Base-by-base conservation (phyloP, 1,284 basidiomycete species). In the Afroboletus lepidellus region DNA sequence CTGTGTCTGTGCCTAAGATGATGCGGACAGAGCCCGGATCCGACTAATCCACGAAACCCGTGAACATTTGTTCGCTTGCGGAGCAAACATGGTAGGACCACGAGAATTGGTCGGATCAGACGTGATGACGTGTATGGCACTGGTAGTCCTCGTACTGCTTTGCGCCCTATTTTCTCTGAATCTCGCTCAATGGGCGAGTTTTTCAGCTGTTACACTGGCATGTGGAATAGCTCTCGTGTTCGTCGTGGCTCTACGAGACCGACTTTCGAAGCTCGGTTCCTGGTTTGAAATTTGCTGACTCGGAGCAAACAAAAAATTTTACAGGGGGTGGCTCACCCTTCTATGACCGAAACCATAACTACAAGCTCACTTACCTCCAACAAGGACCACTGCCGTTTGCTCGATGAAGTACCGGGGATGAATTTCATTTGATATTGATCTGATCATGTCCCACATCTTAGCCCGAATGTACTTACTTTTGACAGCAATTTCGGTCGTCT, bases 401-500 rank as follows among this genome's bases (percentile, higher is more conserved):
- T 20, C 15, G 18, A n/a, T 23, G n/a, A 13, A 33, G 8, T 12
- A 25, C 3, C n/a, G 8, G 32, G 21, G n/a, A 32, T 25, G 15
- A 1, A 15, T 34, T 6, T 30, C 29, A 7, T 24, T 27, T 9
- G n/a, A n/a, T n/a, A n/a, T 34, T 33, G 34, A 46, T 25, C 21
- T 6, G 20, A 32, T 15, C 38, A 63, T 61, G 63, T 8, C 2
- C n/a, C 41, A 24, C 4, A 27, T 33, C 5, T 21, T 60, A 13
- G 46, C 48, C 16, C 63, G 52, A 20, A 32, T 54, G 20, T 51
- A 60, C 18, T 51, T 64, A 7, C 23, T 46, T 36, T 43, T 50
- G 41, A 46, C 5, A 45, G 42, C 21, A n/a, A 8, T 64, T 15
- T 48, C 60, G 6, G 38, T 29, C 8, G 5, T 64, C 16, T 36